Conservation (phyloP, 805 yeast species). For the Candida adriatica region DNA sequence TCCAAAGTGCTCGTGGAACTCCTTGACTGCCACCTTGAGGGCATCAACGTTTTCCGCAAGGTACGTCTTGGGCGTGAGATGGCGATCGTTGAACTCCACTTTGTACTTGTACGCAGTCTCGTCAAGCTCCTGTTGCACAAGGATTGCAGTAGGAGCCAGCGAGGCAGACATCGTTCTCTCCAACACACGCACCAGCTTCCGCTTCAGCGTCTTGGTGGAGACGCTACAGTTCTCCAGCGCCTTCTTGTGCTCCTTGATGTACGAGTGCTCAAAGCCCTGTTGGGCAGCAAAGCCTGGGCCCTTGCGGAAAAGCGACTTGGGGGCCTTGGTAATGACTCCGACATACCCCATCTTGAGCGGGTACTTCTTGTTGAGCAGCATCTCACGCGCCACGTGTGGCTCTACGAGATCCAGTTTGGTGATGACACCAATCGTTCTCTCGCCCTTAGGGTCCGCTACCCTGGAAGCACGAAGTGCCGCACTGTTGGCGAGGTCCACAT, state of each 20-base stretch:
- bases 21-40: conserved; percentile 80
- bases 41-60: conserved; percentile 87
- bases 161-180: conserved; percentile 90
- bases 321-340: conserved; percentile 90
- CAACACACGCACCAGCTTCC: conserved; percentile 75
- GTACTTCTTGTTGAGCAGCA: conserved; percentile 71
- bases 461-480: conserved; percentile 90
- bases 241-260: conserved; percentile 56
- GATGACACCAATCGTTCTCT: conserved; percentile 92
- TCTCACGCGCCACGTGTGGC: conserved; percentile 59
- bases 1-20: conserved; percentile 75
- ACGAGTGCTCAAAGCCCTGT: conserved; percentile 57
- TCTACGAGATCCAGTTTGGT: conserved; percentile 90
- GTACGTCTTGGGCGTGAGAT: conserved; percentile 89
- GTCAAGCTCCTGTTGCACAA: conserved; percentile 87
- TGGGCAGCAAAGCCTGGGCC: conserved; percentile 55
- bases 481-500: conserved; percentile 95
- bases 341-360: conserved; percentile 96
- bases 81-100: conserved; percentile 94
- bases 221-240: conserved; percentile 59
- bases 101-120: conserved; percentile 89
- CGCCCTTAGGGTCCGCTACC: conserved; percentile 86
- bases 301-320: conserved; percentile 46
- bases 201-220: conserved; percentile 70
- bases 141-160: conserved; percentile 75